phyloP scores from a whole-genome alignment of 129 eudicot genomes.

The Pulicaria dysenterica region DNA sequence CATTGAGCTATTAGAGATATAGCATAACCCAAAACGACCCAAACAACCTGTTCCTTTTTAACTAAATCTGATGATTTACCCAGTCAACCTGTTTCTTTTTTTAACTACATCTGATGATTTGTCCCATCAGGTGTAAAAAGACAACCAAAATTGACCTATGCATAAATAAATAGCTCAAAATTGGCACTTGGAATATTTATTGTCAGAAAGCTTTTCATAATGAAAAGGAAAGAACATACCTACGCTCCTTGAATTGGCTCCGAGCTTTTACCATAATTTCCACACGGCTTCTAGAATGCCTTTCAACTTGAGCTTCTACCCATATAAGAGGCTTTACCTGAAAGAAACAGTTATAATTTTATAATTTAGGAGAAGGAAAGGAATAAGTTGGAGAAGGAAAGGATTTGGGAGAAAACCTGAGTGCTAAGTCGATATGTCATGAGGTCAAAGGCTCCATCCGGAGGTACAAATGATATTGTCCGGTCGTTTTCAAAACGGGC shows the following conservation, averaged over 20 bases:
- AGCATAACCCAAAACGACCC: not conserved
- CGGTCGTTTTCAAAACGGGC: constrained; percentile 89
- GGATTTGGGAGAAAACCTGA: constrained; percentile 48
- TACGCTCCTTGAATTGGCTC: constrained; percentile 39
- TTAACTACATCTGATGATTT: not conserved
- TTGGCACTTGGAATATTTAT: not conserved
- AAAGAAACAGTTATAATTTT: constrained; percentile 1
- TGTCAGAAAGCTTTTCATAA: not conserved
- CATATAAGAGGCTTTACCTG: constrained; percentile 76
- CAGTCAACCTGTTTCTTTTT: not conserved
- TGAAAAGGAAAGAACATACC: constrained; percentile 8
- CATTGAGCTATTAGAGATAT: not conserved
- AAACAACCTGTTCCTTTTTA: not conserved
- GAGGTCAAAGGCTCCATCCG: constrained; percentile 95
- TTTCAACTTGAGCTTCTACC: constrained; percentile 40
- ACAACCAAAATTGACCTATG: not conserved
- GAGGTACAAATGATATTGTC: constrained; percentile 91
- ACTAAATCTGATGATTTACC: too few relatives aligned
- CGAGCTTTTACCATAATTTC: constrained; percentile 37
- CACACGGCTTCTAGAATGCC: constrained; percentile 38
- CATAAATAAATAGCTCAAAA: not conserved
- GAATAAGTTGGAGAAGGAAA: not conserved
- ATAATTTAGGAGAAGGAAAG: not conserved
- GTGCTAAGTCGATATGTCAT: constrained; percentile 94
- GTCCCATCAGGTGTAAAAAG: not conserved